Base-by-base conservation (phyloP, 345 rosid species). In the Eucalyptus regnans region DNA sequence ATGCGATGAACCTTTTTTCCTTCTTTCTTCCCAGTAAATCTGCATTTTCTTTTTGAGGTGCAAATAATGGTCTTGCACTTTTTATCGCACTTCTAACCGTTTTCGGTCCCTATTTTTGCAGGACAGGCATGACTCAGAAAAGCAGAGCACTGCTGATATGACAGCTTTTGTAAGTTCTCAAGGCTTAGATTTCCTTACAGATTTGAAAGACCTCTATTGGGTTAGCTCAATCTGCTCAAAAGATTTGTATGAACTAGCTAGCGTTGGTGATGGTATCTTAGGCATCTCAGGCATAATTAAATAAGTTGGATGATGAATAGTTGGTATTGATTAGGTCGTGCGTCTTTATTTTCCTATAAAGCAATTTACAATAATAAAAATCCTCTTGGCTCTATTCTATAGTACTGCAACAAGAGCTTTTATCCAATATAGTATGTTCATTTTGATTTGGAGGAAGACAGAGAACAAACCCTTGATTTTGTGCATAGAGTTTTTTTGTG, bases 141-240 rank as follows among this genome's bases (percentile, higher is more conserved):
- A 94, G 86, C 95, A 94, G 89, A 93, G 91, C 89, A 92, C 94
- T 79, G 92, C 95, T 66, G 96, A 94, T 84, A 95, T 94, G 96
- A 91, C 95, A 17, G 91, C 80, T 88, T 93, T 94, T 90, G 97
- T 95, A 89, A 94, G 97, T 92, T 76, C 84, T 76, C 48, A 20
- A 76, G 48, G 48, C 48, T 37, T 81, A 44, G 48, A 86, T 86
- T 86, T 54, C 29, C 54, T 33, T 41, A 22, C 60, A 31, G 60
- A 86, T 51, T 86, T 50, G 62, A 86, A 86, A 44, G 49, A 20
- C 7, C 62, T 71, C 66, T 51, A 12, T n/a, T 84, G 10, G 41
- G 64, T 86, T 33, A 48, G 22, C 44, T 76, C 50, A 41, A 71
- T 5, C 51, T 87, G 43, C 22, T 68, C 20, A 66, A 31, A 68